Base-by-base conservation (phyloP, 176 grass and related monocot genomes). In the Oryza meridionalis region DNA sequence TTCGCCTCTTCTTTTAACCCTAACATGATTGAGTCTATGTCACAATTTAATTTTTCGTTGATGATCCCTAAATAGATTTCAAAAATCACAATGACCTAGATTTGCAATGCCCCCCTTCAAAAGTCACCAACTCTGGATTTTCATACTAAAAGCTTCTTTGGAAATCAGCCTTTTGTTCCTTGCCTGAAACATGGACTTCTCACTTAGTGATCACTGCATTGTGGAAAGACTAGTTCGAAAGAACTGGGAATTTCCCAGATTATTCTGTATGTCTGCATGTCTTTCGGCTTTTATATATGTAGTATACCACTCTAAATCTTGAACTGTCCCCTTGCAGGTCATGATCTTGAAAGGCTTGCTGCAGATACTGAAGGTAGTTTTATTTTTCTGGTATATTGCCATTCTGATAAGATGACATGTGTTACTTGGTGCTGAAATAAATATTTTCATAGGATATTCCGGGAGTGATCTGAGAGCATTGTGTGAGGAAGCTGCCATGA, bases 401-500 rank as follows among this genome's bases (percentile, higher is more conserved):
- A 51, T 79, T 78, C 74, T 70, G n/a, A 21, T 79, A 88, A 73
- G 35, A 75, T 67, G 2, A 24, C 24, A 3, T 72, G 63, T 68
- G 53, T 21, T 82, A 62, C 70, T 84, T 86, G 6, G 0, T 46
- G 11, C 50, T 55, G 26, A 77, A 73, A 55, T 77, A 53, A 14
- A 29, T 76, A 43, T 84, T 44, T 25, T 77, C 42, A 2, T 86
- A 98, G 96, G 96, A 70, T 98, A 98, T 90, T 98, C 96, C 43
- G 96, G 96, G 63, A 98, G 96, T 83, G 96, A 98, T 78, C 81
- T 98, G 73, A 92, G 92, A 82, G 96, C 93, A 11, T 58, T 98
- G 78, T 95, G 96, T 63, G 93, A 94, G 84, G 96, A 98, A 94
- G 87, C 96, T 81, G 96, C 96, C 47, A 98, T 98, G 96, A 92